phyloP scores from a whole-genome alignment of 2,329 filamentous ascomycete genomes.

The Colletotrichum sp. region DNA sequence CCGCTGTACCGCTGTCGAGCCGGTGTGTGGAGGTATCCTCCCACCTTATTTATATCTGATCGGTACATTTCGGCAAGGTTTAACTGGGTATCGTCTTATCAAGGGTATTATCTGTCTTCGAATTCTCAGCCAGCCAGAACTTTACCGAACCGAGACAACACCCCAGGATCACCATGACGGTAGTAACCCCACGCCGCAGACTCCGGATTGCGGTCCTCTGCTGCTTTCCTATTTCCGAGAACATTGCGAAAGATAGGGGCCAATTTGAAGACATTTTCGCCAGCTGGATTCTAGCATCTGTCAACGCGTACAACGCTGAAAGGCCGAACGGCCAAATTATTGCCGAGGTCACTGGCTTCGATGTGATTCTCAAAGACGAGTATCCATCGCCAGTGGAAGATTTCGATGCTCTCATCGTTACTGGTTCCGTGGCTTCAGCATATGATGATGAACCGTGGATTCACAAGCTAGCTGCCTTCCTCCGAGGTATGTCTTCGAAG shows the following conservation, averaged over 20 bases:
- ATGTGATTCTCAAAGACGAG: slow-evolving; percentile 33
- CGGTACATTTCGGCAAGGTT: neutral
- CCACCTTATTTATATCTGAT: neutral
- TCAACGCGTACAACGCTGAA: neutral
- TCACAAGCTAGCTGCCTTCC: slow-evolving; percentile 20
- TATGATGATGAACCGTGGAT: slow-evolving; percentile 32
- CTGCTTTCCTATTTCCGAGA: neutral
- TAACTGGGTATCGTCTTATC: neutral
- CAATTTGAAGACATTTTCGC: neutral
- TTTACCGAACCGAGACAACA: neutral
- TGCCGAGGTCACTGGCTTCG: slow-evolving; percentile 34
- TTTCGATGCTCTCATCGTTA: slow-evolving; percentile 42
- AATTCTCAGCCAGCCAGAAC: neutral
- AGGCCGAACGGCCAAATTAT: neutral
- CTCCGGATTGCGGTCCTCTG: neutral
- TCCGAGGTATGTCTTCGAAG: slow-evolving; percentile 6
- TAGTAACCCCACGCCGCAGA: neutral
- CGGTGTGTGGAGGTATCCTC: neutral
- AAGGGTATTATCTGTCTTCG: neutral
- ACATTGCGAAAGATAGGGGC: neutral
- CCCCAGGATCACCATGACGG: neutral
- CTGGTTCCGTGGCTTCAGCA: slow-evolving; percentile 37
- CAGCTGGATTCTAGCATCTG: neutral
- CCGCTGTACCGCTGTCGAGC: neutral
- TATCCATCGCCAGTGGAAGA: slow-evolving; percentile 34